These are phyloP conservation scores for Drechslerella dactyloides DNA, from an alignment of 2,329 filamentous ascomycete genomes.

Conservation along the genomic window DNA sequence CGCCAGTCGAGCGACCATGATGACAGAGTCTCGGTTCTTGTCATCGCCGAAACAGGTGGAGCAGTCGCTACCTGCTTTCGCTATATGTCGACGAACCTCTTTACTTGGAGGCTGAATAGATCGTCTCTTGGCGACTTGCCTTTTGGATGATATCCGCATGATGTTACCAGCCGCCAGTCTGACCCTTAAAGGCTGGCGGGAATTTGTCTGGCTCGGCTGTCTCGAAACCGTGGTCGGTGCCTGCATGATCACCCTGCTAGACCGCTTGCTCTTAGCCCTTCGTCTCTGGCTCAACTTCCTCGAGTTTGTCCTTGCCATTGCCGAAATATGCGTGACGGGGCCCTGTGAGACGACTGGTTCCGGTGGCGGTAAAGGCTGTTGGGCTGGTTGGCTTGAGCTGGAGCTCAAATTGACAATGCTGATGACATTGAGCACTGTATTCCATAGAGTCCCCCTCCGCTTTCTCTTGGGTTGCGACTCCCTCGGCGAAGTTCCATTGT, in stretches of 20 bases:
- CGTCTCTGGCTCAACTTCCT: slow-evolving; percentile 40
- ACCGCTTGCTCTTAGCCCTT: slow-evolving; percentile 35
- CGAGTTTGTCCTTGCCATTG: slow-evolving; percentile 25
- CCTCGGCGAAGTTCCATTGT: slow-evolving; percentile 10
- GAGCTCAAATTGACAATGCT: slow-evolving; percentile 34
- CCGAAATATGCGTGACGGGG: slow-evolving; percentile 40
- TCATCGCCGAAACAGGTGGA: slow-evolving; percentile 48
- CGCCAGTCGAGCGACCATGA: slow-evolving; percentile 24
- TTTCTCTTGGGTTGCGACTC: slow-evolving; percentile 40
- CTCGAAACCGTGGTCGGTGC: slow-evolving; percentile 6
- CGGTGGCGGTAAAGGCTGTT: neutral
- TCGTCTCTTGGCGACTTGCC: slow-evolving; percentile 27
- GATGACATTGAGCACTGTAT: slow-evolving; percentile 40
- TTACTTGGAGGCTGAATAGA: slow-evolving; percentile 30
- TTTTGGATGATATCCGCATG: slow-evolving; percentile 32
- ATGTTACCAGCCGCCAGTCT: slow-evolving; percentile 44
- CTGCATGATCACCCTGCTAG: slow-evolving; percentile 41
- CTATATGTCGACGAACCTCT: slow-evolving; percentile 40
- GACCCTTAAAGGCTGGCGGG: slow-evolving; percentile 24
- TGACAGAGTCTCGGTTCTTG: slow-evolving; percentile 37
- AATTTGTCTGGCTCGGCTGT: slow-evolving; percentile 18
- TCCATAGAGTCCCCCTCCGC: slow-evolving; percentile 37
- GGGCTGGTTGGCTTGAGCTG: slow-evolving; percentile 15
- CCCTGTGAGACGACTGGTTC: slow-evolving; percentile 10
- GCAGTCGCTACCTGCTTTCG: slow-evolving; percentile 41